These are phyloP conservation scores for Zygosaccharomyces bailii DNA, from an alignment of 805 yeast species.

Conservation along the genomic window DNA sequence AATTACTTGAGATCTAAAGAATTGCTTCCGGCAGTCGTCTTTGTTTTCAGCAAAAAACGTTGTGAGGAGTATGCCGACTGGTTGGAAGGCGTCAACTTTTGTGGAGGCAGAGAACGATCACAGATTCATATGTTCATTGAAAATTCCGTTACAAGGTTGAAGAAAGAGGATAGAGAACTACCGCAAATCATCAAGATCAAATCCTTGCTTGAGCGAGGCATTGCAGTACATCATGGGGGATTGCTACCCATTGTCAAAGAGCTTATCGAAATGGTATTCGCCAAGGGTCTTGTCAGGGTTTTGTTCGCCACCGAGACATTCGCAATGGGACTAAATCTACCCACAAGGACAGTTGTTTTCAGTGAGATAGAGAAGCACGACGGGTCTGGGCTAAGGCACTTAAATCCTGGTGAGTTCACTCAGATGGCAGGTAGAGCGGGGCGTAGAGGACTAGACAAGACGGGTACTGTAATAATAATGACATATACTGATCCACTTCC, in stretches of 20 bases:
- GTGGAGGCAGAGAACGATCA: constrained; percentile 79
- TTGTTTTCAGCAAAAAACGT: constrained; percentile 89
- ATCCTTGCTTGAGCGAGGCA: constrained; percentile 82
- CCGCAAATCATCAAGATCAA: constrained; percentile 86
- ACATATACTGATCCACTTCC: constrained; percentile 65
- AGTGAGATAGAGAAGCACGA: constrained; percentile 85
- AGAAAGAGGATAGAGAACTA: constrained; percentile 85
- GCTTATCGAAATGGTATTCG: constrained; percentile 85
- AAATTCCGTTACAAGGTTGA: constrained; percentile 78
- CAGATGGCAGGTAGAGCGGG: constrained; percentile 99
- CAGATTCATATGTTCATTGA: constrained; percentile 93
- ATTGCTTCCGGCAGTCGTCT: constrained; percentile 86
- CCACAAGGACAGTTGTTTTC: constrained; percentile 94
- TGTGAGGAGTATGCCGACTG: constrained; percentile 92
- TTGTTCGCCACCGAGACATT: constrained; percentile 96
- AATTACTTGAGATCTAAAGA: constrained; percentile 63
- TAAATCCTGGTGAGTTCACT: constrained; percentile 94
- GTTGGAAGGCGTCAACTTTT: constrained; percentile 68
- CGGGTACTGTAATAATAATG: constrained; percentile 94
- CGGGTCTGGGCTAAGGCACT: constrained; percentile 74
- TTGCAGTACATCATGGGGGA: constrained; percentile 96
- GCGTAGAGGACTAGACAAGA: constrained; percentile 88
- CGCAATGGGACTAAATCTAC: constrained; percentile 97
- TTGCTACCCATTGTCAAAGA: constrained; percentile 89
- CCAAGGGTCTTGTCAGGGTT: constrained; percentile 81